phyloP scores from a whole-genome alignment of 306 rosid genomes.

The barrel medic (Medicago truncatula) region MtrunA17r5.0-ANR NC_053049.1:49593001-49593500 shows the following conservation, averaged over 20 bases:
- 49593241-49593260: slow-evolving; percentile 83
- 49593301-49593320: slow-evolving; percentile 73
- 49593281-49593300: slow-evolving; percentile 74
- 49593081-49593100: background rate
- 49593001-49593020: too few species aligned
- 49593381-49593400: too few species aligned
- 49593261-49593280: slow-evolving; percentile 62
- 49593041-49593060: too few species aligned
- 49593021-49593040: too few species aligned
- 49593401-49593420: slow-evolving; percentile 60
- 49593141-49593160: slow-evolving; percentile 85
- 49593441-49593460: slow-evolving; percentile 87
- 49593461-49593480: slow-evolving; percentile 74
- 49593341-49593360: too few species aligned
- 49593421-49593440: slow-evolving; percentile 78
- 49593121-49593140: slow-evolving; percentile 75
- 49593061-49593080: too few species aligned
- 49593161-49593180: slow-evolving; percentile 79
- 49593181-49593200: slow-evolving; percentile 66
- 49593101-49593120: slow-evolving; percentile 67
- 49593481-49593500: slow-evolving; percentile 53
- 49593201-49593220: slow-evolving; percentile 44
- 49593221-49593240: slow-evolving; percentile 65
- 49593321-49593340: slow-evolving; percentile 41
- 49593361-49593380: too few species aligned